These are phyloP conservation scores for Iris pallida DNA, from an alignment of 116 monocot species.

Conservation along the genomic window DNA sequence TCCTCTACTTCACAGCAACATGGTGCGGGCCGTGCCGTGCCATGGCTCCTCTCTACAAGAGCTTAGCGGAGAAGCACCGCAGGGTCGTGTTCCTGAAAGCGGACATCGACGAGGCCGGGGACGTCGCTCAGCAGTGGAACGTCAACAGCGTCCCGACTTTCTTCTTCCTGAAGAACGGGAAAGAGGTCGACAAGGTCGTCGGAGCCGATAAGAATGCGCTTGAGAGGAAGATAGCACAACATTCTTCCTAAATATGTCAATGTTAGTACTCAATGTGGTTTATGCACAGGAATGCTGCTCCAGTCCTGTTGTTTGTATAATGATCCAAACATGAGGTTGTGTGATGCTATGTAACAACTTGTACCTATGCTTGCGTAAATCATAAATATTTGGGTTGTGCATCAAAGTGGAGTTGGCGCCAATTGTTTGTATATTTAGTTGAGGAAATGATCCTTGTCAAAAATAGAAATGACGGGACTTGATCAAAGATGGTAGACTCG, in stretches of 20 bases:
- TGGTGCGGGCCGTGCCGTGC: slow-evolving; percentile 90
- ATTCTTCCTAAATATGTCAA: slow-evolving; percentile 21
- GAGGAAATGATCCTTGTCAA: too few relatives aligned
- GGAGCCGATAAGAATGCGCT: slow-evolving; percentile 75
- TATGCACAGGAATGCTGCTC: too few relatives aligned
- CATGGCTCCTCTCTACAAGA: slow-evolving; percentile 57
- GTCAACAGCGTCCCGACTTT: slow-evolving; percentile 77
- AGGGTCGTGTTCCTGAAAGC: slow-evolving; percentile 63
- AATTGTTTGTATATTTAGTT: too few relatives aligned
- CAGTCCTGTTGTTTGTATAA: too few relatives aligned
- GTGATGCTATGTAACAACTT: too few relatives aligned
- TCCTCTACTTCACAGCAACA: slow-evolving; percentile 89
- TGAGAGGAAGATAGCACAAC: slow-evolving; percentile 51
- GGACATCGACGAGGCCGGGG: slow-evolving; percentile 68
- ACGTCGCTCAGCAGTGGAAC: slow-evolving; percentile 60
- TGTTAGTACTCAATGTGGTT: too few relatives aligned
- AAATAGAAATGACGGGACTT: too few relatives aligned
- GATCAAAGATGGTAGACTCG: too few relatives aligned
- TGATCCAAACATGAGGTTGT: too few relatives aligned
- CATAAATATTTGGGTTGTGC: too few relatives aligned
- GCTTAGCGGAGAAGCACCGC: slow-evolving; percentile 59
- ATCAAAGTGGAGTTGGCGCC: too few relatives aligned
- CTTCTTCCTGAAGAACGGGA: slow-evolving; percentile 75
- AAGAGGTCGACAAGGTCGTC: slow-evolving; percentile 61
- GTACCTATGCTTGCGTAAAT: too few relatives aligned